Base-by-base conservation (phyloP, 169 alveolate species). In the Plasmodium gonderi region DNA sequence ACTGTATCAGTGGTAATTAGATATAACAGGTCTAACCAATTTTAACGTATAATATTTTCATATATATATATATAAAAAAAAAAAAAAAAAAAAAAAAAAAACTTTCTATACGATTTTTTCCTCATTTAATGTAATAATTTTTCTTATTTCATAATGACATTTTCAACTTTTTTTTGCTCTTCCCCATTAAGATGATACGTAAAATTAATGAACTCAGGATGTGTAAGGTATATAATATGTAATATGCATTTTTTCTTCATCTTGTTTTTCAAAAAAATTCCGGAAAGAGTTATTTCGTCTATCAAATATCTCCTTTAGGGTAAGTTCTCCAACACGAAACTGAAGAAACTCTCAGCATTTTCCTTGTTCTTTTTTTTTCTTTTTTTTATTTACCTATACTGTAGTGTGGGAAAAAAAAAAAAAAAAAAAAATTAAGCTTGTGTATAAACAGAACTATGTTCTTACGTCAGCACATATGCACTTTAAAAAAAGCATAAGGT, bases 331-430 rank as follows among this genome's bases (percentile, higher is more conserved):
- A 60, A 23, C 72, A 9, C 17, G 64, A n/a, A n/a, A n/a, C n/a
- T 36, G 80, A 23, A 17, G 49, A 40, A 72, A 31, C 60, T 2
- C 33, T 31, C 80, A 36, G 54, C 51, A 72, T 31, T 40, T 26
- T 36, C 23, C 14, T 40, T 11, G 51, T 31, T 42, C 80, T 17
- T 17, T 69, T 69, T 1, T 29, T 14, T 33, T 72, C 9, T 42
- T 33, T 17, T 17, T 69, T 69, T 1, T 29, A 8, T 33, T 72
- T 72, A 89, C 80, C 93, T 89, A 89, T 76, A 89, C 93, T 89
- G 93, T 89, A 44, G 45, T 60, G 14, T 8, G 67, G 29, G 47
- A 42, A 26, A n/a, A 23, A 44, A 87, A 77, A 54, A 85, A 85
- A 54, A 85, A 85, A 85, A 85, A 54, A 60, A 47, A 54, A 54